Evolutionary conservation across 2,329 filamentous ascomycete species (phyloP).

Genomic region (Leptographium lundbergii): DNA sequence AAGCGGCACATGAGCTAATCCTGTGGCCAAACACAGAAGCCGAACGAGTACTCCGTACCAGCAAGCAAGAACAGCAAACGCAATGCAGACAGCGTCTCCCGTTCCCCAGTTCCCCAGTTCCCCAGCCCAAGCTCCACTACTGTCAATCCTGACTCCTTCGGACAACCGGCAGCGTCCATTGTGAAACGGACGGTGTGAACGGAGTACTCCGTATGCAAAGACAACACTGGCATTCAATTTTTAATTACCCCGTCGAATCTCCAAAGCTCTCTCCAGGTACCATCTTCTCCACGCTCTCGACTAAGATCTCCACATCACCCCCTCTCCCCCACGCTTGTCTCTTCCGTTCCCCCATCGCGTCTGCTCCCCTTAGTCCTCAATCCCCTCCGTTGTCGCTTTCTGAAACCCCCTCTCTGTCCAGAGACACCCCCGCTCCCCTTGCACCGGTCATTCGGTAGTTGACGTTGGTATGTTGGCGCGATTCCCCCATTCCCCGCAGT

Average conservation of each 20-base stretch:
- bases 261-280: not conserved
- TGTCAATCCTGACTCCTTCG: not conserved
- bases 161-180: not conserved
- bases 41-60: too few species aligned
- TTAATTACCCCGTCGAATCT: not conserved
- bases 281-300: not conserved
- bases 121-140: not conserved
- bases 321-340: not conserved
- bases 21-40: not conserved
- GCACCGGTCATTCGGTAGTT: not conserved
- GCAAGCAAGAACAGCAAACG: not conserved
- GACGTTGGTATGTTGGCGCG: not conserved
- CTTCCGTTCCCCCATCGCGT: not conserved
- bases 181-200: not conserved
- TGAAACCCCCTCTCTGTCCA: not conserved
- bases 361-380: not conserved
- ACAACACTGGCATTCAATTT: not conserved
- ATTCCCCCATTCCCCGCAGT: not conserved
- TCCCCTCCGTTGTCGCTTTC: not conserved
- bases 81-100: too few species aligned
- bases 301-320: not conserved
- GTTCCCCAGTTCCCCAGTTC: not conserved
- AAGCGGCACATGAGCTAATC: not conserved
- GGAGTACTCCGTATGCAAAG: not conserved
- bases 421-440: constrained; percentile 1